phyloP scores from a whole-genome alignment of 1,284 basidiomycete species.

The Moniliella sp. region DNA sequence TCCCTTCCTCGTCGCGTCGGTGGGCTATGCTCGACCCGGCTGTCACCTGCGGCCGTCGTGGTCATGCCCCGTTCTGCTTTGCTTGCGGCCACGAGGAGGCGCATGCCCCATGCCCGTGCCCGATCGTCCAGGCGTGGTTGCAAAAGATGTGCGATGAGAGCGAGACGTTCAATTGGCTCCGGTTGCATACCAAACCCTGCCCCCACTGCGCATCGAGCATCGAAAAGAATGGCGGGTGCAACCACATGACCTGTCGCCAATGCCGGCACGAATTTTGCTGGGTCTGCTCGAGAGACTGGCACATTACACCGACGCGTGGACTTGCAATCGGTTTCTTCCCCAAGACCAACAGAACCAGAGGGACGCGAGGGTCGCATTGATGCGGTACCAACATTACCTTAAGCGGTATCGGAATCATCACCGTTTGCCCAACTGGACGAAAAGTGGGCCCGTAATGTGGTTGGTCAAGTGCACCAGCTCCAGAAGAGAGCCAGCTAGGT shows the following conservation, averaged over 20 bases:
- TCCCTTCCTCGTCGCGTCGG: slow-evolving; percentile 40
- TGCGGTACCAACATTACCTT: slow-evolving; percentile 10
- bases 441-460: slow-evolving; percentile 75
- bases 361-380: slow-evolving; percentile 45
- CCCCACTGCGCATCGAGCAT: slow-evolving; percentile 74
- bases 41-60: slow-evolving; percentile 54
- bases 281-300: slow-evolving; percentile 65
- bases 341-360: slow-evolving; percentile 47
- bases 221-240: slow-evolving; percentile 95
- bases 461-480: slow-evolving; percentile 99
- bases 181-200: slow-evolving; percentile 98
- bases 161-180: slow-evolving; percentile 55
- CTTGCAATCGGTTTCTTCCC: slow-evolving; percentile 84
- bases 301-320: slow-evolving; percentile 90
- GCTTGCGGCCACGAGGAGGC: slow-evolving; percentile 38
- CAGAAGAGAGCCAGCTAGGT: slow-evolving; percentile 66
- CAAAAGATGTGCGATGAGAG: slow-evolving; percentile 93
- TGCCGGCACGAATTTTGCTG: slow-evolving; percentile 42
- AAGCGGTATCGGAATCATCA: slow-evolving; percentile 77
- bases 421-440: slow-evolving; percentile 78
- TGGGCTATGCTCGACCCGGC: slow-evolving; percentile 62
- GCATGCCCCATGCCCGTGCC: slow-evolving; percentile 74
- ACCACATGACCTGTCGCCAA: slow-evolving; percentile 28
- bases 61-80: slow-evolving; percentile 47
- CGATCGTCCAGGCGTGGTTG: slow-evolving; percentile 72